Conservation (phyloP, 345 rosid species). For the Nephelium lappaceum region DNA sequence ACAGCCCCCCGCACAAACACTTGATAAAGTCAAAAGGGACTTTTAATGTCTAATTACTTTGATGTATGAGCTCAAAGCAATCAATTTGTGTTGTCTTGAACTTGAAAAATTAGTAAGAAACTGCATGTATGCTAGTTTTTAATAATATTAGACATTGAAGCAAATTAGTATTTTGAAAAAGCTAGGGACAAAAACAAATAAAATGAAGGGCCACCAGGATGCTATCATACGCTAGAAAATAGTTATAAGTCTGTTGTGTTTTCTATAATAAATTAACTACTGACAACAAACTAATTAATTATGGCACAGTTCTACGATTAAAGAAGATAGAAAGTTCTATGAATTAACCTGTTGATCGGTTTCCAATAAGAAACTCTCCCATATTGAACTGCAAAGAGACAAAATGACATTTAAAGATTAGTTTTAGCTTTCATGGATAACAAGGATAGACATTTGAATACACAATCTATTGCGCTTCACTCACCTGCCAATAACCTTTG, state of each 20-base stretch:
- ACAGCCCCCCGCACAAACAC: constrained; percentile 61
- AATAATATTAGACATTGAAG: background rate
- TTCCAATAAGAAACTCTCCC: constrained; percentile 65
- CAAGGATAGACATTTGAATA: constrained; percentile 2
- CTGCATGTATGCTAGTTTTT: background rate
- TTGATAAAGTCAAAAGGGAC: constrained; percentile 24
- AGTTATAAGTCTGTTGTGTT: background rate
- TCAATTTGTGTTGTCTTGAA: background rate
- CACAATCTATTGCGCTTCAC: background rate
- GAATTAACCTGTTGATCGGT: constrained; percentile 63
- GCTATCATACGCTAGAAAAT: background rate
- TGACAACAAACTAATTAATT: background rate
- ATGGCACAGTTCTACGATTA: background rate
- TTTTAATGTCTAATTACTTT: background rate
- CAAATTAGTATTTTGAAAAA: background rate
- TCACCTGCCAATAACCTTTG: constrained; percentile 91
- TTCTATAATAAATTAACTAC: background rate
- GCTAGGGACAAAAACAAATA: background rate
- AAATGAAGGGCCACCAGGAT: background rate
- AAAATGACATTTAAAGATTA: constrained; percentile 10
- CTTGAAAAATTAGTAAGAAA: background rate
- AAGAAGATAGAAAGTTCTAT: background rate
- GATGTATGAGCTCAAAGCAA: background rate
- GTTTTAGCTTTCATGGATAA: background rate
- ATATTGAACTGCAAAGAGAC: constrained; percentile 54